Percentiles rank a stretch among this genome's conserved stretches.
These are phyloP conservation scores for Pseudoscleropodium purum DNA, from an alignment of 225 moss, liverwort and hornwort genomes.

Conservation along the genomic window DNA sequence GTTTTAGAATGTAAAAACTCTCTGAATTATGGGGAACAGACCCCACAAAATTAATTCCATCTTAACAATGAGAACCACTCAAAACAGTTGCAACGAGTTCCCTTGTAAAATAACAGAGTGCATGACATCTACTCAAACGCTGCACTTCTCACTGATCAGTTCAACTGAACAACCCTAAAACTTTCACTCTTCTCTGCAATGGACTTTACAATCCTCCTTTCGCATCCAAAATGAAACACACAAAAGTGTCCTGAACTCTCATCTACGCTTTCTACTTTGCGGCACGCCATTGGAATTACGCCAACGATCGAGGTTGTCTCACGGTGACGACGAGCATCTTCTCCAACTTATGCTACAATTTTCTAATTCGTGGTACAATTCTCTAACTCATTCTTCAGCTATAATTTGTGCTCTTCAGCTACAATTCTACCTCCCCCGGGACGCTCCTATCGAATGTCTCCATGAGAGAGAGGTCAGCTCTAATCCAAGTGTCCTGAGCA, in stretches of 20 bases:
- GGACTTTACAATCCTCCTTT: neutral
- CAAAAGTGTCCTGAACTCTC: neutral
- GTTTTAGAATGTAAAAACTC: neutral
- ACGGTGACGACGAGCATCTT: neutral
- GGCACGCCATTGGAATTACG: neutral
- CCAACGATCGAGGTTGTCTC: neutral
- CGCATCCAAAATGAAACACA: neutral
- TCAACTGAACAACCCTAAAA: neutral
- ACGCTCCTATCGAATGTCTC: neutral
- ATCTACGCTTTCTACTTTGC: neutral
- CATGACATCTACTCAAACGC: neutral
- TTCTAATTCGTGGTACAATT: neutral
- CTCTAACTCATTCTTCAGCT: neutral
- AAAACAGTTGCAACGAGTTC: neutral
- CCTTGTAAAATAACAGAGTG: neutral
- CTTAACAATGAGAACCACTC: neutral
- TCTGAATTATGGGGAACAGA: neutral
- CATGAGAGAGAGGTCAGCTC: neutral
- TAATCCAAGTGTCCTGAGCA: neutral
- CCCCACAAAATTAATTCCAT: neutral
- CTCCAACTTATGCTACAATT: neutral
- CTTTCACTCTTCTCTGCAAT: neutral
- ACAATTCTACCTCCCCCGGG: neutral
- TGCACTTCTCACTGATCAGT: neutral
- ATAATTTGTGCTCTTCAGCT: neutral